Conservation (phyloP, 2,329 filamentous ascomycete species). For the Trichoderma harzianum region DNA sequence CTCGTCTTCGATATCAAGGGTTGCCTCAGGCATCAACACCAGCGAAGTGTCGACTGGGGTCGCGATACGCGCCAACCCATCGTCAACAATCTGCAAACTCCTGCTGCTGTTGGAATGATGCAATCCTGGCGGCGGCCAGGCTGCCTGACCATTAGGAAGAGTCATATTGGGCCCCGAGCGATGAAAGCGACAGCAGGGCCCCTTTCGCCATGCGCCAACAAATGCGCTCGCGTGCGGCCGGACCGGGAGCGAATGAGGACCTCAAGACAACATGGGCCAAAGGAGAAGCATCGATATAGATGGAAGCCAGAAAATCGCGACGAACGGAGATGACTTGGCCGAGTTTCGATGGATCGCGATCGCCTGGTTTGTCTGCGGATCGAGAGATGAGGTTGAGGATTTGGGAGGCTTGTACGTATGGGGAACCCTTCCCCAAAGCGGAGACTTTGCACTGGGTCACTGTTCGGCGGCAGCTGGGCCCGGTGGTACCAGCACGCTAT, state of each 20-base stretch:
- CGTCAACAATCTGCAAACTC: conserved; percentile 58
- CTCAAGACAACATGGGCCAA: conserved; percentile 50
- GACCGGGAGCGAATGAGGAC: conserved; percentile 43
- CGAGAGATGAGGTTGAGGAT: conserved; percentile 56
- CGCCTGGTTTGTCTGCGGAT: conserved; percentile 49
- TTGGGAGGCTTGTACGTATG: conserved; percentile 35
- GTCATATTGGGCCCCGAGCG: conserved; percentile 58
- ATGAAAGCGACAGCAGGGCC: conserved; percentile 47
- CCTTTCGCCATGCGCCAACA: conserved; percentile 55
- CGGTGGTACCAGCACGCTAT: conserved; percentile 20
- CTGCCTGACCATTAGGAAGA: conserved; percentile 61
- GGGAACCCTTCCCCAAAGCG: conserved; percentile 39
- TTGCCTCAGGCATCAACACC: conserved; percentile 59
- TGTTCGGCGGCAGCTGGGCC: conserved; percentile 21
- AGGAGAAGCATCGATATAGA: conserved; percentile 53
- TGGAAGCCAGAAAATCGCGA: conserved; percentile 41
- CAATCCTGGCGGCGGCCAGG: conserved; percentile 60
- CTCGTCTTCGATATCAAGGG: conserved; percentile 62
- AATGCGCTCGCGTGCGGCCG: conserved; percentile 51
- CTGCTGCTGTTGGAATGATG: conserved; percentile 46
- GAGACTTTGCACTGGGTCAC: conserved; percentile 32
- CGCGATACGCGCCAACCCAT: conserved; percentile 51
- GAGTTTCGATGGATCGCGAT: conserved; percentile 51
- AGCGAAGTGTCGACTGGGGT: conserved; percentile 49
- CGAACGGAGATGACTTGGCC: conserved; percentile 41